Evolutionary conservation across 2,329 filamentous ascomycete species (phyloP).

Genomic region (Kalaharituber pfeilii): DNA sequence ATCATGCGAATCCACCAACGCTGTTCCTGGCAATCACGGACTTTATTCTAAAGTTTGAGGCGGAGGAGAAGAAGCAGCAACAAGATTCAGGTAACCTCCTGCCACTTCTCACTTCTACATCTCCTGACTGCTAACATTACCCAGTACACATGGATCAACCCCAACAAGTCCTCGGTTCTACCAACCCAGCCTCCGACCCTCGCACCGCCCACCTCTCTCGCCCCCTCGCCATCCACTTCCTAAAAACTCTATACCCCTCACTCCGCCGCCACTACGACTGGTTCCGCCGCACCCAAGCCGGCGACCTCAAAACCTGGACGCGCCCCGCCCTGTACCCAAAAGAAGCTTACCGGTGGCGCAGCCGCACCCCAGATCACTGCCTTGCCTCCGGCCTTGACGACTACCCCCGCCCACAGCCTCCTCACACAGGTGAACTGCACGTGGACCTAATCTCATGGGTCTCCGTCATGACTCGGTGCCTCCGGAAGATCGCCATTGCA

Average conservation of each 20-base stretch:
- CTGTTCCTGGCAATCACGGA: slow-evolving; percentile 75
- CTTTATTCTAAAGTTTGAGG: slow-evolving; percentile 61
- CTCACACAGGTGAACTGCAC: slow-evolving; percentile 88
- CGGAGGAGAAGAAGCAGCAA: slow-evolving; percentile 32
- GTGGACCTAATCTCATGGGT: slow-evolving; percentile 93
- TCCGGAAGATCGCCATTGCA: slow-evolving; percentile 52
- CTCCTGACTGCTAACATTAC: neutral
- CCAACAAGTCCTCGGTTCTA: neutral
- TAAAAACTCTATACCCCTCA: slow-evolving; percentile 65
- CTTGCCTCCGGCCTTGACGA: slow-evolving; percentile 90
- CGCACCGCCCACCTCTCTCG: slow-evolving; percentile 42
- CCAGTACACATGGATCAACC: neutral
- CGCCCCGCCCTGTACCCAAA: slow-evolving; percentile 68
- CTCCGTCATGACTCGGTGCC: slow-evolving; percentile 82
- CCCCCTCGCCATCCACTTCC: slow-evolving; percentile 46
- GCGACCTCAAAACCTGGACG: slow-evolving; percentile 82
- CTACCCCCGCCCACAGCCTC: slow-evolving; percentile 83
- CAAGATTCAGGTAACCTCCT: too few species aligned
- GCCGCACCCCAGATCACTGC: slow-evolving; percentile 69
- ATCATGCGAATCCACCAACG: slow-evolving; percentile 93
- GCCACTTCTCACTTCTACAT: too few species aligned
- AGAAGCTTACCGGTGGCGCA: slow-evolving; percentile 90
- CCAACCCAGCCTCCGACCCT: slow-evolving; percentile 28
- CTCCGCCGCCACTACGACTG: slow-evolving; percentile 81
- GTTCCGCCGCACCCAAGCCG: slow-evolving; percentile 83